phyloP scores from a whole-genome alignment of 768 basidiomycete genomes.

The Tylopilus sp. region DNA sequence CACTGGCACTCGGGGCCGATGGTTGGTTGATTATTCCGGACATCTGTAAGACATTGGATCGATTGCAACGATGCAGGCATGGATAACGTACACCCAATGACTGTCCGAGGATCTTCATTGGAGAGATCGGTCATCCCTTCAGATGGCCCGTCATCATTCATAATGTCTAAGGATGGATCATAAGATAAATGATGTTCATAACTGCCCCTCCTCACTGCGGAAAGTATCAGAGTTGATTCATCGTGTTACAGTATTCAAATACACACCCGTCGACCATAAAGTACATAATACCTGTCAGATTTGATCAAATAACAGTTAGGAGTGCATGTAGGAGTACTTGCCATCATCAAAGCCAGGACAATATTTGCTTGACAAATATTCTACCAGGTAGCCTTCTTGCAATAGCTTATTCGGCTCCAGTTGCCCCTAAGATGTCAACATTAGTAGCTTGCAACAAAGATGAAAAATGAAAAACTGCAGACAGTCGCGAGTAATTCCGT shows the following conservation, averaged over 20 bases:
- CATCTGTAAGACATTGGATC: no score
- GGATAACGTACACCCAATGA: no score
- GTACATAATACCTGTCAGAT: not conserved
- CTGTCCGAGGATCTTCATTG: no score
- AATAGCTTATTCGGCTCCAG: not conserved
- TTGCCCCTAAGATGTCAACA: not conserved
- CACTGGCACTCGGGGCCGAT: no score
- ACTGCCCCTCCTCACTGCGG: not conserved
- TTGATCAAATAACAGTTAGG: not conserved
- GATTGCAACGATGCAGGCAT: no score
- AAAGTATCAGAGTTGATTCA: not conserved
- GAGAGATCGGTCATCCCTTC: no score
- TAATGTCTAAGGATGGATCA: not conserved
- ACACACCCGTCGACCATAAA: not conserved
- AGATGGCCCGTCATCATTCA: no score
- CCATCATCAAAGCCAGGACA: not conserved
- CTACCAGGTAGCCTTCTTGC: not conserved
- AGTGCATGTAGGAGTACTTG: not conserved
- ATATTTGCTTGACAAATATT: not conserved
- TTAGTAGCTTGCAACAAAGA: not conserved
- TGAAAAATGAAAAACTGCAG: not conserved
- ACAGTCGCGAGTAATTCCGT: not conserved
- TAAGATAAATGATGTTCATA: not conserved
- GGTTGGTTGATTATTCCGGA: no score
- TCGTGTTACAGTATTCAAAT: not conserved